Evolutionary conservation across 2,329 filamentous ascomycete genomes (phyloP).

Genomic region (Ilyonectria sp.): DNA sequence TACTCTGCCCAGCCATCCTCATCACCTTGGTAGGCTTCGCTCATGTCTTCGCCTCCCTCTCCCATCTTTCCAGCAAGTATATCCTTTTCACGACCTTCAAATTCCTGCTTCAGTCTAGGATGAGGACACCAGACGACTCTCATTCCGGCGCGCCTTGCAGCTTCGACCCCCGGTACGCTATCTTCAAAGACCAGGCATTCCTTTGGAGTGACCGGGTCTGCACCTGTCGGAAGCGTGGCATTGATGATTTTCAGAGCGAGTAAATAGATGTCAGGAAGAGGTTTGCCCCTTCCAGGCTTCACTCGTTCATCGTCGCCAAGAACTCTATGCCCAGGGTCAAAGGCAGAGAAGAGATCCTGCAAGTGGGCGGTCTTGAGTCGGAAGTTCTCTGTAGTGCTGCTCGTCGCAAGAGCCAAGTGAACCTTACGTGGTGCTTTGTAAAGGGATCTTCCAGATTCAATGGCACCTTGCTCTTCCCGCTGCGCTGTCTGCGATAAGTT

Average conservation of each 20-base stretch:
- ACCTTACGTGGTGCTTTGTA: no score
- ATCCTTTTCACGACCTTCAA: conserved; percentile 39
- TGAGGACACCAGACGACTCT: conserved; percentile 81
- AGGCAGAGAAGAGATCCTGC: conserved; percentile 52
- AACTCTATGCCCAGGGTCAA: conserved; percentile 69
- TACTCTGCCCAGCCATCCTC: conserved; percentile 55
- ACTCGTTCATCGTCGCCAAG: conserved; percentile 78
- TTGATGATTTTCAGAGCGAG: conserved; percentile 78
- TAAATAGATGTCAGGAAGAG: conserved; percentile 81
- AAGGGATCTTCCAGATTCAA: no score
- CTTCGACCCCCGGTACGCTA: conserved; percentile 79
- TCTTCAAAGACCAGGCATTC: conserved; percentile 85
- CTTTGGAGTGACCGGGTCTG: conserved; percentile 67
- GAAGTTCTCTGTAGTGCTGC: conserved; percentile 71
- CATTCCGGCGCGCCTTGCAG: conserved; percentile 81
- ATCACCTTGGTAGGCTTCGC: no score
- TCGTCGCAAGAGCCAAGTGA: conserved; percentile 78
- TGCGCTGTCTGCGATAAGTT: conserved; percentile 54
- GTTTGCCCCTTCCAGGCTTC: conserved; percentile 75
- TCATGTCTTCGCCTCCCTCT: conserved; percentile 45
- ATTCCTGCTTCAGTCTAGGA: conserved; percentile 63
- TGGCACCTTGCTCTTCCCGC: no score
- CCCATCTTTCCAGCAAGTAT: conserved; percentile 40
- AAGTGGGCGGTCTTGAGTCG: conserved; percentile 69
- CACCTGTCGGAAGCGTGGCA: conserved; percentile 62